phyloP scores from a whole-genome alignment of 2,329 filamentous ascomycete genomes.

The Chaetomium strumarium region DNA sequence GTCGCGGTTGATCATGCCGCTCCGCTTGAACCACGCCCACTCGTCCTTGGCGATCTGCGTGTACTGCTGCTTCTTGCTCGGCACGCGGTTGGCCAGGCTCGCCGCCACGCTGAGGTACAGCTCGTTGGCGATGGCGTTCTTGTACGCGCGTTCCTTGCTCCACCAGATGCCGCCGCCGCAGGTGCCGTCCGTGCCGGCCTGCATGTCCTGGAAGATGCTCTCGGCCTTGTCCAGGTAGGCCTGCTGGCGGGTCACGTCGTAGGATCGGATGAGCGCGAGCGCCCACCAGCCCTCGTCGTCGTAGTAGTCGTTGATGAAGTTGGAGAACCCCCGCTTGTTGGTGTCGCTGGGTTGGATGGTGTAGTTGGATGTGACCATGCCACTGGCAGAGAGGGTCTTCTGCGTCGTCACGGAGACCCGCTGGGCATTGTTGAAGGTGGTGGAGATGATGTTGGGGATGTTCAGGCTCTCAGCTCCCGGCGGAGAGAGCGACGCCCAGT shows the following conservation, averaged over 20 bases:
- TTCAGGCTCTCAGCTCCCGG: constrained; percentile 33
- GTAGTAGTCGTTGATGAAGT: constrained; percentile 52
- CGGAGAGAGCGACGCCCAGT: constrained; percentile 40
- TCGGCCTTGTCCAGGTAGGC: constrained; percentile 47
- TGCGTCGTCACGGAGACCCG: constrained; percentile 31
- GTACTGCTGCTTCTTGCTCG: constrained; percentile 35
- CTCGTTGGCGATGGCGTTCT: constrained; percentile 53
- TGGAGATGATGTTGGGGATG: constrained; percentile 37
- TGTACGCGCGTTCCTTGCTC: constrained; percentile 46
- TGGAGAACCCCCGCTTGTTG: constrained; percentile 32
- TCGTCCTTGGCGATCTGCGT: constrained; percentile 40
- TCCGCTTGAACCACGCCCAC: constrained; percentile 48
- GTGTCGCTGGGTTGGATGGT: constrained; percentile 22
- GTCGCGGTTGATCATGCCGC: constrained; percentile 45
- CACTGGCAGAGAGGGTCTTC: constrained; percentile 34
- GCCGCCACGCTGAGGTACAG: constrained; percentile 48
- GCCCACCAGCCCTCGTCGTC: constrained; percentile 62
- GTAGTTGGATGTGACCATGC: constrained; percentile 36
- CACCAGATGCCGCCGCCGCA: constrained; percentile 53
- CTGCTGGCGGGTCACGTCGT: constrained; percentile 42
- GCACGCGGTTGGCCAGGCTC: constrained; percentile 44
- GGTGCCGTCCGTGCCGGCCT: constrained; percentile 37
- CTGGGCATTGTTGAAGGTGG: constrained; percentile 43
- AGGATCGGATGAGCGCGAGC: constrained; percentile 49
- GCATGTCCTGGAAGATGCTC: constrained; percentile 50